Evolutionary conservation across 805 yeast genomes (phyloP), one percentile per base, ranked within the genome.

Genomic region (Candida boleticola): DNA sequence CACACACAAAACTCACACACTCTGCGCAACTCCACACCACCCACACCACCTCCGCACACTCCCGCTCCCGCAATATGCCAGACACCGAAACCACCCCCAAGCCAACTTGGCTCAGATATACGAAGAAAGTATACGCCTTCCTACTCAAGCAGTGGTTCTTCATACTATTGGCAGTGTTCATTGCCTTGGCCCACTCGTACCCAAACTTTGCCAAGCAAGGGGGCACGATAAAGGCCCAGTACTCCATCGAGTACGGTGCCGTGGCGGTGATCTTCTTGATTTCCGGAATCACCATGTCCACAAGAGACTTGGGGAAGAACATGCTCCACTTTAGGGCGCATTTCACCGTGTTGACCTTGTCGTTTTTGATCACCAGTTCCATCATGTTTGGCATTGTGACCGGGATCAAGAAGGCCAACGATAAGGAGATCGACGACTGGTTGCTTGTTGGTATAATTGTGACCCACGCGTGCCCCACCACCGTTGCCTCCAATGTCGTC

Each of bases 401-500:
- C 42, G 95, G 85, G 0, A 80, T 88, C 22, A 73, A 74, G 47
- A 68, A 68, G 3, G 79, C 93, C 0, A 46, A 76, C 46, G 74
- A 85, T 54, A 60, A 66, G 1, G 57, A 66, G n/a, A 85, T 89
- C 29, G 83, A 82, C 51, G 73, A 77, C 26, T 88, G 93, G 88
- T 75, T 88, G 51, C 66, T 89, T 18, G 85, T 85, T 11, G 97
- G 97, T 0, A 62, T 89, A 44, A 77, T 89, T 16, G 84, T 88
- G 36, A 85, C 96, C 2, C 86, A 87, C 23, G 77, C 92, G 10
- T 86, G 95, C 60, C 97, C 97, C 22, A 89, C 97, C 6, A 89
- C 97, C 0, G 95, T 89, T 16, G 80, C 90, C 0, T 88, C 96
- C 1, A 89, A 89, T 58, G 96, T 89, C 22, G 90, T 89, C 22